Evolutionary conservation across 192 early-diverging fungal genomes (phyloP), one percentile per base, ranked within the genome.

Genomic region (Gryganskiella cystojenkinii): DNA sequence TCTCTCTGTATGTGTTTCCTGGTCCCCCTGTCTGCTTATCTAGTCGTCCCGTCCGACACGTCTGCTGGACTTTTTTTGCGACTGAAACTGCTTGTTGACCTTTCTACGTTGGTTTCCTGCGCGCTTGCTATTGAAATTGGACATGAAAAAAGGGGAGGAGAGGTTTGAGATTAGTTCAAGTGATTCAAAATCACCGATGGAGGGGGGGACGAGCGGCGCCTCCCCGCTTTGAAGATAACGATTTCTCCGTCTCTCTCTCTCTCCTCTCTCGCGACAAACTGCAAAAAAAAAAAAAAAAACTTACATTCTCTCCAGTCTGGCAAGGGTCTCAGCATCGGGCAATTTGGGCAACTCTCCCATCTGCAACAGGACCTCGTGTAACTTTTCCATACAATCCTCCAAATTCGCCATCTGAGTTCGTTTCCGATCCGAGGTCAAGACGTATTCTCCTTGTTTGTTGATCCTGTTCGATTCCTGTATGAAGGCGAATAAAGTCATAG

Each of bases 321-420:
- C 78, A n/a, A 88, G 34, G 27, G 85, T 85, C 61, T 87, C 92
- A 58, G 86, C 80, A 58, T 87, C 84, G 7, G 95, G 85, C 10
- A 84, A 90, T 64, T 85, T 86, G 25, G 90, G 88, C 30, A 96
- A 84, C 53, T 87, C 74, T 1, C 88, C 90, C 30, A 92, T 90
- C 24, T 81, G 64, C 19, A 78, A 62, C 35, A 96, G 76, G 6
- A 83, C 74, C 17, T 86, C 83, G 63, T 87, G 80, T 31, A 95
- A 80, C 60, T 90, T 92, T 17, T 90, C 85, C 30, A 95, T 69
- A 61, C 93, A 95, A 74, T 95, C 93, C 20, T 95, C 89, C 20
- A 93, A 54, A 64, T 97, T 97, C 19, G 89, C 82, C 64, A 67
- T 71, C 63, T 95, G 94, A 28, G 93, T 87, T 13, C 94, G 82